Percentiles rank a stretch among this genome's conserved stretches.
Evolutionary conservation across 371 early-diverging fungal species (phyloP).

Genomic region (Lichtheimia hyalospora): DNA sequence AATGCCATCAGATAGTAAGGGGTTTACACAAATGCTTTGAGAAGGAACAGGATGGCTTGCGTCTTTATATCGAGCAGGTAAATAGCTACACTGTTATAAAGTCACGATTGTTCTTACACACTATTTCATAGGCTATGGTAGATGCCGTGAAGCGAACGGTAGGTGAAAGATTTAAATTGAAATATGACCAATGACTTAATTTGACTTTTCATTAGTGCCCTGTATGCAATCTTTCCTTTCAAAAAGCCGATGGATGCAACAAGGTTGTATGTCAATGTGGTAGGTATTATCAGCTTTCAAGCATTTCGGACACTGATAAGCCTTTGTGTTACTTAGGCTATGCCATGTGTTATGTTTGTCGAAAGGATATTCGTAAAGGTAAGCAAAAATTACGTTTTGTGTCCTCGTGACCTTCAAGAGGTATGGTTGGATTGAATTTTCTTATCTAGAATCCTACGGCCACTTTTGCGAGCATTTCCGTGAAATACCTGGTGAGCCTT

Average conservation of each 20-base stretch:
- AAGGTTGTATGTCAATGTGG: slow-evolving; percentile 69
- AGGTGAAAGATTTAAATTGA: slow-evolving; percentile 12
- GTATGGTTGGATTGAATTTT: not conserved
- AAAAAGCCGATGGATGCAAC: slow-evolving; percentile 68
- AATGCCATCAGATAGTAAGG: slow-evolving; percentile 44
- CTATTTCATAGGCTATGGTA: slow-evolving; percentile 50
- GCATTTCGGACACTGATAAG: not conserved
- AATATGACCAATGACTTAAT: not conserved
- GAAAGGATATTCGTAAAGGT: slow-evolving; percentile 45
- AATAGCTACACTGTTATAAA: not conserved
- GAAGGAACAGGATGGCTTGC: slow-evolving; percentile 53
- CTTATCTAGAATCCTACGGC: slow-evolving; percentile 46
- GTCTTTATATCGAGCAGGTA: slow-evolving; percentile 61
- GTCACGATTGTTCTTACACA: no score
- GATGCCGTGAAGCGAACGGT: slow-evolving; percentile 70
- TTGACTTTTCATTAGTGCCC: slow-evolving; percentile 62
- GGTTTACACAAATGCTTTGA: slow-evolving; percentile 61
- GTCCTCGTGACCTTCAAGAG: not conserved
- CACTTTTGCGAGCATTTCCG: slow-evolving; percentile 73
- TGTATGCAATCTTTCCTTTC: slow-evolving; percentile 56
- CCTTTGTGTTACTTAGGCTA: slow-evolving; percentile 26
- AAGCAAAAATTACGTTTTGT: not conserved
- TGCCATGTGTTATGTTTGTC: slow-evolving; percentile 69
- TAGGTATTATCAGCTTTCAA: slow-evolving; percentile 8
- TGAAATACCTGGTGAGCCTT: slow-evolving; percentile 46